Evolutionary conservation across 164 flowering plant species (phyloP).

Genomic region (Echeveria elegans): DNA sequence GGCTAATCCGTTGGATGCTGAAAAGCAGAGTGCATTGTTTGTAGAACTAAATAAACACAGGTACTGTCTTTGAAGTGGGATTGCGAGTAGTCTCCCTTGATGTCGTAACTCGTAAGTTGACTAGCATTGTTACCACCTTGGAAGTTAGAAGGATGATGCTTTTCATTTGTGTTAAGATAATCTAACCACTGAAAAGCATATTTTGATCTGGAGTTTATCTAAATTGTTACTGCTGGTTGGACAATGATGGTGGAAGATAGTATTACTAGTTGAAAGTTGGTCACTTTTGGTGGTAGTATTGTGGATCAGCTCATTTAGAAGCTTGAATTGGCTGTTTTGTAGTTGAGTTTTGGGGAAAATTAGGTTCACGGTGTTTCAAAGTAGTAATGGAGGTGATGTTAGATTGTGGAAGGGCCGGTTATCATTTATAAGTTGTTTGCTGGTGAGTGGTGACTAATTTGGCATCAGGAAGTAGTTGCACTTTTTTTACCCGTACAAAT

Average conservation of each 20-base stretch:
- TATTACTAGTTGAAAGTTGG: neutral
- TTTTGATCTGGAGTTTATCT: neutral
- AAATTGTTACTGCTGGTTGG: neutral
- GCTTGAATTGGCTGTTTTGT: neutral
- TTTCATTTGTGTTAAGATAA: neutral
- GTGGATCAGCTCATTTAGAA: neutral
- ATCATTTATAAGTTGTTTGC: neutral
- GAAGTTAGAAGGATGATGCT: neutral
- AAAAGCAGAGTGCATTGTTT: conserved; percentile 54
- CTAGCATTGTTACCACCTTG: neutral
- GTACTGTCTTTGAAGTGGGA: conserved; percentile 20
- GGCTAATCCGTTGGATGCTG: conserved; percentile 65
- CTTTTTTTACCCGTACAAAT: no score
- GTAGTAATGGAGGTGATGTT: neutral
- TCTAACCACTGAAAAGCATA: neutral
- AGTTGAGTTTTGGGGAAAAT: neutral
- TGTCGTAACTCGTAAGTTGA: no score
- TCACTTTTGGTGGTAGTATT: neutral
- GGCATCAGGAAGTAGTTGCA: neutral
- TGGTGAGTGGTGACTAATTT: no score
- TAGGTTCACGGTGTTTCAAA: neutral
- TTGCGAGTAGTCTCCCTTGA: no score
- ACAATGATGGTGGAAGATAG: neutral
- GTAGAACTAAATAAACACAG: conserved; percentile 88
- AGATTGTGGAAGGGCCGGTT: neutral